Evolutionary conservation across 768 basidiomycete genomes (phyloP), one percentile per base, ranked within the genome.

Genomic region (Pluteus cervinus): DNA sequence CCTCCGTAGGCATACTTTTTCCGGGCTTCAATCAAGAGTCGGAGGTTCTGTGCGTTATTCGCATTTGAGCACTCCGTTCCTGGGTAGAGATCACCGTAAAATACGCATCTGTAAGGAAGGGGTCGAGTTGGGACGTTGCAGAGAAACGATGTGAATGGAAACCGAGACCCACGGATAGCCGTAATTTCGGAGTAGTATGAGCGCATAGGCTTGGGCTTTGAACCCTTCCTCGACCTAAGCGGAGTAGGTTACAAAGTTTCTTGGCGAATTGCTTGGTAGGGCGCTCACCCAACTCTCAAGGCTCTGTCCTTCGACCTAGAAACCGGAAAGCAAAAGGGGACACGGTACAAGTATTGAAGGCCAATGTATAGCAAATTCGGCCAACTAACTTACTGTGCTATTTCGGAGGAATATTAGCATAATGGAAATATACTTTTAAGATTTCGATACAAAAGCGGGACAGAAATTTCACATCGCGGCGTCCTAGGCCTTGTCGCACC

Each of bases 1-100:
- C 56, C 45, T 5, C 87, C 88, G 47, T 86, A 78, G 2, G 86
- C 86, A 47, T 69, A 83, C 36, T 51, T 58, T 62, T 73, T 75
- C 47, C 88, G 81, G 22, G 68, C 75, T 29, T 66, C 55, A 14
- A 90, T 71, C 31, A 91, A 58, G 16, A 65, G 49, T 31, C 51
- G 63, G 33, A 90, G 64, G 30, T 72, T 72, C 22, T 51, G 54
- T 7, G 81, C 68, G 6, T 70, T 66, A 11, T 54, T 52, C 42
- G 68, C 68, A 44, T 79, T 68, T 51, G 76, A 85, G 43, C 80
- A 78, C 54, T 83, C 81, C 28, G 59, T 47, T 48, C 86, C 83
- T 0, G 78, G 81, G 49, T 86, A 87, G 11, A 89, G 50, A 55
- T 90, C 87, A 5, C 86, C 87, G 44, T 88, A 89, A 56, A 89